These are phyloP conservation scores for Rhynchosporium graminicola DNA, from an alignment of 2,329 filamentous ascomycete species.

Conservation along the genomic window DNA sequence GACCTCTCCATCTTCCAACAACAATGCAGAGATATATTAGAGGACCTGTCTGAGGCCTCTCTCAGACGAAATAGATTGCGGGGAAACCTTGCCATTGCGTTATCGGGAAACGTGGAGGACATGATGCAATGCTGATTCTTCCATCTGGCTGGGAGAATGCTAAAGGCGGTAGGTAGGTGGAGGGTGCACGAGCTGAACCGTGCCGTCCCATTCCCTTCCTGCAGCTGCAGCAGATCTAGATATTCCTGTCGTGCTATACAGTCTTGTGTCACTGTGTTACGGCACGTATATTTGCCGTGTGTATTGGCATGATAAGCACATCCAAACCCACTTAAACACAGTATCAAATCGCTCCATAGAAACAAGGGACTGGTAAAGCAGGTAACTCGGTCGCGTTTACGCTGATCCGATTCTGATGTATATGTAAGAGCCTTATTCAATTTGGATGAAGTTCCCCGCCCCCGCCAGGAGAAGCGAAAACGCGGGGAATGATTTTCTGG, in stretches of 20 bases:
- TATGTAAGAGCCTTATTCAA: background rate
- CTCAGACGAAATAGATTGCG: slow-evolving; percentile 6
- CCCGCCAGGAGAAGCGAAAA: slow-evolving; percentile 11
- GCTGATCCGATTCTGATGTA: background rate
- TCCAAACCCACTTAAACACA: background rate
- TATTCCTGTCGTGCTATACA: background rate
- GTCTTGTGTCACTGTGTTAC: slow-evolving; percentile 1
- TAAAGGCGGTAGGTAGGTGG: background rate
- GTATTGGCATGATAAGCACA: background rate
- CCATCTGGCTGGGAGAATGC: background rate
- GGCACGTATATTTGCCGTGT: background rate
- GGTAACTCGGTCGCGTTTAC: slow-evolving; percentile 11
- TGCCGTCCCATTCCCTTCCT: slow-evolving; percentile 18
- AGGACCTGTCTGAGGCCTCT: background rate
- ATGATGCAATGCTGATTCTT: background rate
- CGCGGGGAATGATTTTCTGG: background rate
- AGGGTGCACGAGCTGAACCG: slow-evolving; percentile 19
- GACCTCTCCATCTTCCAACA: background rate
- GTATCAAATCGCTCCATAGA: background rate
- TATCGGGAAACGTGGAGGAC: slow-evolving; percentile 10
- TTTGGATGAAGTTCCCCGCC: background rate
- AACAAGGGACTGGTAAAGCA: background rate
- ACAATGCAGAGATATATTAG: background rate
- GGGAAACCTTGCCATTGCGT: slow-evolving; percentile 11
- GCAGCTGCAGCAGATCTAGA: background rate